Conservation (phyloP, 176 grass and related monocot genomes). For the Carex littledalei region DNA sequence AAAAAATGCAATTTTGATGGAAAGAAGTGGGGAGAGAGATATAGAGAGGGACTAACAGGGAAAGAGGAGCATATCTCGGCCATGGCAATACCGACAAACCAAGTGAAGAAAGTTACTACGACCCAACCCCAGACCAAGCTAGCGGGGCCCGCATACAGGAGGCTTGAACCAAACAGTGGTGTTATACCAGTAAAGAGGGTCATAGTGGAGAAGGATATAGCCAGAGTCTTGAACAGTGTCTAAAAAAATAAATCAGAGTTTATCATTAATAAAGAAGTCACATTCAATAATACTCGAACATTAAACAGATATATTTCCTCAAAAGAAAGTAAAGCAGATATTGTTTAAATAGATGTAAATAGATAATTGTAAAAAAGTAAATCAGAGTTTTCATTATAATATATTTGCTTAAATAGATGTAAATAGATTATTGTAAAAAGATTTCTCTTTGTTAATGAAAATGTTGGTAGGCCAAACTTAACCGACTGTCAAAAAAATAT, state of each 20-base stretch:
- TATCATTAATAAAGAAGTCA: background rate
- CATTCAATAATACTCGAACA: background rate
- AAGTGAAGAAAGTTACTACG: slow-evolving; percentile 98
- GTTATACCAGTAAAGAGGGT: slow-evolving; percentile 99
- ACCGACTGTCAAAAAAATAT: too few relatives aligned
- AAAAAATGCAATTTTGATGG: background rate
- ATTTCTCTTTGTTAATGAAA: too few relatives aligned
- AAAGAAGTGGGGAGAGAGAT: background rate
- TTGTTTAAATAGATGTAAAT: too few relatives aligned
- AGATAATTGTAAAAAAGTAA: too few relatives aligned
- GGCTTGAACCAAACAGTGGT: slow-evolving; percentile 84
- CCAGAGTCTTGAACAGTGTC: slow-evolving; percentile 99
- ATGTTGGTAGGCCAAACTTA: too few relatives aligned
- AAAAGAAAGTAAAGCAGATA: background rate
- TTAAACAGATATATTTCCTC: background rate
- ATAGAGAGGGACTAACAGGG: slow-evolving; percentile 37
- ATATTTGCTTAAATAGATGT: too few relatives aligned
- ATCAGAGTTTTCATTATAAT: too few relatives aligned
- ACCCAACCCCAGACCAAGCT: slow-evolving; percentile 97
- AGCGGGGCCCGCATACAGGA: slow-evolving; percentile 81
- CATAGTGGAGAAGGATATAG: slow-evolving; percentile 99
- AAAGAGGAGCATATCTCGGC: slow-evolving; percentile 99
- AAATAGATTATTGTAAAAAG: too few relatives aligned
- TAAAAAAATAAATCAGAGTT: slow-evolving; percentile 14
- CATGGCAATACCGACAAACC: slow-evolving; percentile 98